Base-by-base conservation (phyloP, 768 basidiomycete species). In the Mycena rosella region DNA sequence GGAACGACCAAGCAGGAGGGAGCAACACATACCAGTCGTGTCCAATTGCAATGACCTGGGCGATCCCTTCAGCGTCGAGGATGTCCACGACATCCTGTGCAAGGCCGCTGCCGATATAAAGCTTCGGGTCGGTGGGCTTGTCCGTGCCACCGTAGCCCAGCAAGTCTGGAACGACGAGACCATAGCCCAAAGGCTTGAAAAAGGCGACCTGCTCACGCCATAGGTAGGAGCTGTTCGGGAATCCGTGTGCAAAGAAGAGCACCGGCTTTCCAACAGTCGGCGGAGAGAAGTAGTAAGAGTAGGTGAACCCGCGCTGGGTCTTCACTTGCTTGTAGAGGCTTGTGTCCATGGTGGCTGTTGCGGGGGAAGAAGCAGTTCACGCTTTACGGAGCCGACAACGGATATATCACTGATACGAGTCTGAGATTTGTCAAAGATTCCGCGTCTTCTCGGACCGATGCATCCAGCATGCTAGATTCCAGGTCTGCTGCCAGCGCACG, bases 61-160 rank as follows among this genome's bases (percentile, higher is more conserved):
- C 65, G 27, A 81, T 65, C 5, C 74, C 68, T 70, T 83, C 80
- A 63, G 49, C 60, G 60, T 85, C 80, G 24, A 86, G 74, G 49
- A 86, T 77, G 51, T 84, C 83, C 30, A 82, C 58, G 8, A 85
- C 59, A 68, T 85, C 85, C 57, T 60, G n/a, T n/a, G n/a, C n/a
- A n/a, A n/a, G n/a, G n/a, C n/a, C n/a, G n/a, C n/a, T n/a, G n/a
- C n/a, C n/a, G n/a, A n/a, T n/a, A 74, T 86, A 88, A 10, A 75
- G 69, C 8, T 65, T 70, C 3, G 74, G 63, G 54, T 85, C 82
- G 0, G 69, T 63, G 2, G 87, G 86, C 65, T 86, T 85, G 68
- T 79, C 79, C 11, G 86, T 86, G 1, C 80, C 81, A 11, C 86
- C 87, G 60, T 85, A 87, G 5, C 87, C 87, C 29, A 88, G 81